Percentiles rank a stretch among this genome's conserved stretches.
phyloP scores from a whole-genome alignment of 805 yeast genomes.

The Diddensiella santjacobensis region DNA sequence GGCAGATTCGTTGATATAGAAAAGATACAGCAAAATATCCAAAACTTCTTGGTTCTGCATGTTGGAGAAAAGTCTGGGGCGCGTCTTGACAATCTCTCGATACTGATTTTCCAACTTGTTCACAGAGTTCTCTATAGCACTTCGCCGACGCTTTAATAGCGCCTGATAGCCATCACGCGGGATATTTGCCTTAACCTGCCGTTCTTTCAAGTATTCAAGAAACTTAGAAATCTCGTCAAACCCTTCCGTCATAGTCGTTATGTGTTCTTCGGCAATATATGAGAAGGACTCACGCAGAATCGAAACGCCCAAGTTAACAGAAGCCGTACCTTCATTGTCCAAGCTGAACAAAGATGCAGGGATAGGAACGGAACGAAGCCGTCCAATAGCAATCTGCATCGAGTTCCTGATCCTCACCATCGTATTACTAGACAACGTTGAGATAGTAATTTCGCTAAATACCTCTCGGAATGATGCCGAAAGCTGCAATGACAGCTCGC shows the following conservation, averaged over 20 bases:
- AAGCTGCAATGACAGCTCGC: constrained; percentile 32
- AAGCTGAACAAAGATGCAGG: constrained; percentile 9
- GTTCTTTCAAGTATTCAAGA: constrained; percentile 13
- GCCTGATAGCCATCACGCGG: not conserved
- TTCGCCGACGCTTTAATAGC: not conserved
- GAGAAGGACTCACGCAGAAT: constrained; percentile 7
- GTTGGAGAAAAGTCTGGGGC: constrained; percentile 8
- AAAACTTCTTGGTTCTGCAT: constrained; percentile 34
- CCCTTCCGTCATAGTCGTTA: constrained; percentile 1
- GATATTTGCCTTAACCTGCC: not conserved
- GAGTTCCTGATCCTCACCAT: constrained; percentile 40
- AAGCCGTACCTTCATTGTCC: not conserved
- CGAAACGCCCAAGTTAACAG: not conserved
- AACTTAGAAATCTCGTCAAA: constrained; percentile 18
- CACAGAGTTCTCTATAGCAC: not conserved
- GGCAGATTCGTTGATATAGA: constrained; percentile 42
- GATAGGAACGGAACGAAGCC: constrained; percentile 41
- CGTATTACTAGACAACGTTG: constrained; percentile 33
- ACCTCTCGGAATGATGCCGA: constrained; percentile 44
- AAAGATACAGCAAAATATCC: constrained; percentile 39
- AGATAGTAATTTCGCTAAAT: constrained; percentile 38
- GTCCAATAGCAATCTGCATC: constrained; percentile 40
- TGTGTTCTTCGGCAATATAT: constrained; percentile 7
- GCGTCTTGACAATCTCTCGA: constrained; percentile 14
- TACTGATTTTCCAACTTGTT: constrained; percentile 1